These are phyloP conservation scores for Colletotrichum paranaense DNA, from an alignment of 2,329 filamentous ascomycete species.

Conservation along the genomic window DNA sequence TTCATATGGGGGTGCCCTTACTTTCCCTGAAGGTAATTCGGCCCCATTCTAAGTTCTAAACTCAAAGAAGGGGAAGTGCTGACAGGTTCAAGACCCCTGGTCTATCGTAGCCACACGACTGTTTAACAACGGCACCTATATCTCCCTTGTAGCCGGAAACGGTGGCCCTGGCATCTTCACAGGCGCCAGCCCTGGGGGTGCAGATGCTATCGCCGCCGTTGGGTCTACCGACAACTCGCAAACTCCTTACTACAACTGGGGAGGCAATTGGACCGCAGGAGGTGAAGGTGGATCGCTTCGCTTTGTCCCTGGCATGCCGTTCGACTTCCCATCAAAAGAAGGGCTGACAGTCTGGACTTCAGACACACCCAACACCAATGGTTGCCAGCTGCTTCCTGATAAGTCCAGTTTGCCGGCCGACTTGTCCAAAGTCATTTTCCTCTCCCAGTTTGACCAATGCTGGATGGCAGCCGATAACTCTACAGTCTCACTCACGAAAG, in stretches of 20 bases:
- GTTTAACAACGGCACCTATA: conserved; percentile 2
- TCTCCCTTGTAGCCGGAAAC: conserved; percentile 24
- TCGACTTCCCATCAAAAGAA: conserved; percentile 1
- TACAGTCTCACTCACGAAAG: conserved; percentile 19
- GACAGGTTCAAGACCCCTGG: background rate
- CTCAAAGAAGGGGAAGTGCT: background rate
- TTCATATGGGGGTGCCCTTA: background rate
- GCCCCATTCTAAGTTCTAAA: accelerated
- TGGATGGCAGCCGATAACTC: background rate
- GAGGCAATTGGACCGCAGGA: conserved; percentile 25
- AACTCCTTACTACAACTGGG: conserved; percentile 21
- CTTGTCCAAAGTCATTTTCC: background rate
- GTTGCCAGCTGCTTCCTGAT: conserved; percentile 11
- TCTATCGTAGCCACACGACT: conserved; percentile 17
- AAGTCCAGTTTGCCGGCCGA: background rate
- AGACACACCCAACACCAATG: background rate
- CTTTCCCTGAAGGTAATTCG: conserved; percentile 14
- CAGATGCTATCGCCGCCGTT: conserved; percentile 15
- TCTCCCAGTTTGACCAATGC: background rate
- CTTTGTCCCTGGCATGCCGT: conserved; percentile 10
- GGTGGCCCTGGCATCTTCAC: conserved; percentile 14
- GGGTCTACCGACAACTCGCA: conserved; percentile 28
- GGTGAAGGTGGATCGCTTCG: conserved; percentile 41
- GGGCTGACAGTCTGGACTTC: conserved; percentile 15
- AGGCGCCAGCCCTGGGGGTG: conserved; percentile 11